Evolutionary conservation across 139 green algal genomes (phyloP).

Genomic region (Eudorina sp.): DNA sequence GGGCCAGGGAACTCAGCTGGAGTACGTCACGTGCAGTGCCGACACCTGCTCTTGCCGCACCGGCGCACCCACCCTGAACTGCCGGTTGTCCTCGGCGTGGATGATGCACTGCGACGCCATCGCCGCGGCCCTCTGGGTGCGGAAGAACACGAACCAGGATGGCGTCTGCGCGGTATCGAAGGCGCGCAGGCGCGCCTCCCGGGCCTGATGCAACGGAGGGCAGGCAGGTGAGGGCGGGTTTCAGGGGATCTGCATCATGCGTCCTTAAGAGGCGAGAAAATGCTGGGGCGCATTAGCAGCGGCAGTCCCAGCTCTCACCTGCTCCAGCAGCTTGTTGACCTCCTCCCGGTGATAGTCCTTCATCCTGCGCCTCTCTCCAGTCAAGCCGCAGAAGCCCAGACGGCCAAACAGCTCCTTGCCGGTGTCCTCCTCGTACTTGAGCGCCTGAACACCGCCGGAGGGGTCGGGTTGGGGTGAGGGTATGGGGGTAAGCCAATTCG

Average conservation of each 20-base stretch:
- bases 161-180: slow-evolving; percentile 46
- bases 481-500: too few relatives aligned
- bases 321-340: slow-evolving; percentile 48
- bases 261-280: too few relatives aligned
- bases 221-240: background rate
- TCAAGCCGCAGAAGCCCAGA: slow-evolving; percentile 16
- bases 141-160: slow-evolving; percentile 75
- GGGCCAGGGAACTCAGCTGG: too few relatives aligned
- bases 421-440: slow-evolving; percentile 18
- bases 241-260: too few relatives aligned
- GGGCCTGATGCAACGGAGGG: background rate
- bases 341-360: slow-evolving; percentile 35
- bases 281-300: background rate
- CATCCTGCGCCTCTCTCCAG: slow-evolving; percentile 13
- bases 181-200: slow-evolving; percentile 46
- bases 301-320: slow-evolving; percentile 35
- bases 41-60: background rate
- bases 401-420: background rate
- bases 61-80: slow-evolving; percentile 57
- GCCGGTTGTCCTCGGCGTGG: slow-evolving; percentile 62
- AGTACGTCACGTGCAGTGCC: background rate
- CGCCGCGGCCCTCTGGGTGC: slow-evolving; percentile 57
- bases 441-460: too few relatives aligned
- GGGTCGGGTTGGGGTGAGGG: too few relatives aligned
- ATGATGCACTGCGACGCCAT: slow-evolving; percentile 62